Evolutionary conservation across 2,329 filamentous ascomycete genomes (phyloP).

Genomic region (Periglandula ipomoeae): DNA sequence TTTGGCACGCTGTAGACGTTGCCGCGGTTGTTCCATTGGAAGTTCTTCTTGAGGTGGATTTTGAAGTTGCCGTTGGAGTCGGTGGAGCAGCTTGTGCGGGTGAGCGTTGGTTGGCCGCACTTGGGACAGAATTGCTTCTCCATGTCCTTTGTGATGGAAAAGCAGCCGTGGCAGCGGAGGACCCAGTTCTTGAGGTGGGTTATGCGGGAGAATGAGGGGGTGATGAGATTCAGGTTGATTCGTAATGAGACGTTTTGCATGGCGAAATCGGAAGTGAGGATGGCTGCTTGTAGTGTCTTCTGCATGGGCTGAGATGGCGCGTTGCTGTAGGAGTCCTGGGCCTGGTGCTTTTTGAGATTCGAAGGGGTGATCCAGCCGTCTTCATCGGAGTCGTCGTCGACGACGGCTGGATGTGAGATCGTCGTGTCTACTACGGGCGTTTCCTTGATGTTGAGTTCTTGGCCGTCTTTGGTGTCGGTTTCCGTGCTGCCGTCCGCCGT

Average conservation of each 20-base stretch:
- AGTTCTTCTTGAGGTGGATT: constrained; percentile 85
- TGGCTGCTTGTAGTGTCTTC: constrained; percentile 72
- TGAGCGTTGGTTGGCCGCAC: constrained; percentile 82
- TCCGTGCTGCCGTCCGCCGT: too few species aligned
- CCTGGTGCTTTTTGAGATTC: constrained; percentile 80
- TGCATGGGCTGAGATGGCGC: constrained; percentile 41
- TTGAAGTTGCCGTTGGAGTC: constrained; percentile 71
- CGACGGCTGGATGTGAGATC: constrained; percentile 7
- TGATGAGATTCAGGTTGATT: constrained; percentile 87
- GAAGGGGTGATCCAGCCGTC: constrained; percentile 92
- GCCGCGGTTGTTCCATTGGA: constrained; percentile 90
- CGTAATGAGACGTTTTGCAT: constrained; percentile 96
- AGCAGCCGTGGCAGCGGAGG: constrained; percentile 89
- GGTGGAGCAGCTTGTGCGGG: constrained; percentile 77
- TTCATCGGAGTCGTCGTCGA: constrained; percentile 38
- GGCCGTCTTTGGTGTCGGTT: not conserved
- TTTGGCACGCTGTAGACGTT: constrained; percentile 92
- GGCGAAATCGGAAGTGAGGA: constrained; percentile 89
- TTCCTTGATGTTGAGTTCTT: constrained; percentile 6
- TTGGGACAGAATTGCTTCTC: constrained; percentile 83
- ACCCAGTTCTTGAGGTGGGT: constrained; percentile 81
- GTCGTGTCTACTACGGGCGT: constrained; percentile 8
- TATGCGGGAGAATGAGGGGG: constrained; percentile 69
- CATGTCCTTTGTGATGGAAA: constrained; percentile 75
- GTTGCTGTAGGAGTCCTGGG: constrained; percentile 45